Conservation (phyloP, 163 green algal species). For the Scenedesmus sp. region DNA sequence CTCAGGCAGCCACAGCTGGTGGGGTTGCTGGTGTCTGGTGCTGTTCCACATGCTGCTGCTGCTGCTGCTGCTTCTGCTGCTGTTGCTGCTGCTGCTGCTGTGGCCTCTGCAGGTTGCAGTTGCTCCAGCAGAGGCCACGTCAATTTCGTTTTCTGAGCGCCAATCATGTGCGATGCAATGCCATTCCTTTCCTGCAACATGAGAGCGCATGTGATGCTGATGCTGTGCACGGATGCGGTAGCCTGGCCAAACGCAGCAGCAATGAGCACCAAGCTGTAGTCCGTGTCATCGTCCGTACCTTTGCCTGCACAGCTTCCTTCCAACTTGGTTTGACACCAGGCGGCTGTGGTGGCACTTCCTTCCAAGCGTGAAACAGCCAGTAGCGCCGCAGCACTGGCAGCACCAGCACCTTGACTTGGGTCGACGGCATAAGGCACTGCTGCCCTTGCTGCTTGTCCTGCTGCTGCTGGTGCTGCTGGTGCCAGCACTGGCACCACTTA, state of each 20-base stretch:
- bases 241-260: background rate
- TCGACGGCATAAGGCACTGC: background rate
- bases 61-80: background rate
- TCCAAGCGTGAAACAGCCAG: constrained; percentile 51
- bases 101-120: background rate
- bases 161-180: background rate
- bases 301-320: background rate
- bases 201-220: background rate
- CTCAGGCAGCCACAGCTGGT: background rate
- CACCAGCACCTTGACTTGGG: constrained; percentile 27
- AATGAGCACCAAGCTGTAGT: background rate
- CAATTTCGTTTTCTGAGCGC: background rate
- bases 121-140: background rate
- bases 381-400: constrained; percentile 28
- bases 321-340: constrained; percentile 2
- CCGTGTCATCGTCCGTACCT: background rate
- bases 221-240: background rate
- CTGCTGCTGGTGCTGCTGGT: background rate
- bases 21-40: background rate
- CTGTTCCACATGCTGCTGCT: background rate
- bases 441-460: background rate
- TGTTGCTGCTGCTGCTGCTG: background rate
- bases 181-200: background rate
- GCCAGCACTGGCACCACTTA: background rate
- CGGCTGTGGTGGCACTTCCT: background rate